Evolutionary conservation across 495 filamentous ascomycete genomes (phyloP), one percentile per base, ranked within the genome.

Genomic region (Letharia columbiana): DNA sequence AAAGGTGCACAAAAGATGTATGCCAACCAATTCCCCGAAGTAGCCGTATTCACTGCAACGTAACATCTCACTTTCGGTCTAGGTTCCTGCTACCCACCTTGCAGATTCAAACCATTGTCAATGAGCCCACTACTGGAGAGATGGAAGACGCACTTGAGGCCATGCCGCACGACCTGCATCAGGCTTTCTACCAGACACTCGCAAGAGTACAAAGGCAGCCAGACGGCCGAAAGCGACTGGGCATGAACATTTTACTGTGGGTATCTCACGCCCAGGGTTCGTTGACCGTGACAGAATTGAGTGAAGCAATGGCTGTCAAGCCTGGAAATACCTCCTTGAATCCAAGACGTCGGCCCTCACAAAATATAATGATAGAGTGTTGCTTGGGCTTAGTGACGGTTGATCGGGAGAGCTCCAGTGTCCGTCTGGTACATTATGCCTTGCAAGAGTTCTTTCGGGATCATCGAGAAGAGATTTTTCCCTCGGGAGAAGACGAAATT

Each of bases 71-170:
- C 18, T 45, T 23, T 42, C 15, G 54, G 39, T 57, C 33, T 59
- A 67, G 63, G 63, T 69, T 69, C 47, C 58, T 69, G 45, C 63
- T 69, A 12, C 62, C 63, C 9, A 63, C 60, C 15, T 58, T 69
- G 41, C 67, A 69, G 44, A 65, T 69, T n/a, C 20, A 62, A 56
- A n/a, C 37, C 10, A 59, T 69, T 31, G 12, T 69, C 4, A 56
- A 47, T 9, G 67, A 66, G 62, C 42, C 67, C 18, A 69, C 63
- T 23, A 57, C 44, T 49, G 63, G 63, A 37, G 63, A 66, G 15
- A 69, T 69, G 67, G 37, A 52, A 61, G 63, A 69, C 12, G 52
- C 67, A 33, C 44, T 69, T 61, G 58, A 60, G 18, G 15, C 37
- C 41, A 28, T 57, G 33, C 63, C 67, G 11, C 37, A 44, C 31